Evolutionary conservation across 768 basidiomycete genomes (phyloP), one percentile per base, ranked within the genome.

Genomic region (Lactarius sanguifluus): DNA sequence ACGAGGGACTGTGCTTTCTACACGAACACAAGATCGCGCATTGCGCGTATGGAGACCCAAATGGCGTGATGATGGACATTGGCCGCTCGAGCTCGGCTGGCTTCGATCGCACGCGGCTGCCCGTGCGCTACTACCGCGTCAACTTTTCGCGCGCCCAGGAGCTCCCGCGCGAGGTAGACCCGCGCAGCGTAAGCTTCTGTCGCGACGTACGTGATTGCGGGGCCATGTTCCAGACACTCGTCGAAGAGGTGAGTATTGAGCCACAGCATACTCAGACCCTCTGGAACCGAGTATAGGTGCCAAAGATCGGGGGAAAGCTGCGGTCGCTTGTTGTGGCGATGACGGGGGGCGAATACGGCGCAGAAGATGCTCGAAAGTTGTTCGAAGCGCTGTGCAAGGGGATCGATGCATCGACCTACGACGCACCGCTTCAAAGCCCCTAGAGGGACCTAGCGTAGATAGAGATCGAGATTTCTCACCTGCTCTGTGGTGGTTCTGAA

Each of bases 331-430:
- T 81, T 13, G 78, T 77, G 43, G 79, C 81, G n/a, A 85, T 85
- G 83, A 76, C 71, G 0, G 70, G 76, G 3, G 81, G 81, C 34
- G 78, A 77, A 32, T 83, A 83, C 68, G 78, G 76, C n/a, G 83
- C 82, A 1, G 81, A 85, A 43, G 82, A 81, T 59, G 74, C 82
- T 2, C 77, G 81, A 13, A 81, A 80, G 59, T 74, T 83, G 56
- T 83, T 84, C 62, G 83, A 85, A 67, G 81, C 82, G 13, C 72
- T 83, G 7, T 81, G 79, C 66, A 78, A 78, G 62, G 76, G 81
- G 7, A 72, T 85, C 16, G 79, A 82, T 40, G 75, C 78, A 3
- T 71, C 76, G 8, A 73, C 79, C 4, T 81, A 83, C 68, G 81
- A 83, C 12, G 43, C 65, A 20, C 64, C 61, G 7, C 59, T 70